Conservation (phyloP, 2,329 filamentous ascomycete genomes). For the Proliferodiscus dingleyae region DNA sequence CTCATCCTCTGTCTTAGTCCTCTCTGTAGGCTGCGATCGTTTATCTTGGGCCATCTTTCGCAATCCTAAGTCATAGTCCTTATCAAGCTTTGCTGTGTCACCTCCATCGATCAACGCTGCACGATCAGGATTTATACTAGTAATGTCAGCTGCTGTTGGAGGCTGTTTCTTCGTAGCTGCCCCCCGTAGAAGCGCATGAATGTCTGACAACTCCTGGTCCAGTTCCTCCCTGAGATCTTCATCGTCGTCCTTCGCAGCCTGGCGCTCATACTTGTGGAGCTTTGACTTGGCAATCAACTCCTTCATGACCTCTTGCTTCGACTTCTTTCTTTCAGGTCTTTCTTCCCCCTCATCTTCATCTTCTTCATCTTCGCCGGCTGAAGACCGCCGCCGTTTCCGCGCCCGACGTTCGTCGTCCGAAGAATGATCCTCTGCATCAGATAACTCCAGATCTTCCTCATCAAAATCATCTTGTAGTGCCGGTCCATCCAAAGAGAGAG, state of each 20-base stretch:
- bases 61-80: slow-evolving; percentile 81
- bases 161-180: slow-evolving; percentile 45
- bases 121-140: slow-evolving; percentile 59
- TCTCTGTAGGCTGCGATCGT: slow-evolving; percentile 77
- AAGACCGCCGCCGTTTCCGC: slow-evolving; percentile 52
- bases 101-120: slow-evolving; percentile 54
- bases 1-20: slow-evolving; percentile 89
- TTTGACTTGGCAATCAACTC: slow-evolving; percentile 98
- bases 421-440: slow-evolving; percentile 52
- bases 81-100: slow-evolving; percentile 67
- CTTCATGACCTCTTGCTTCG: slow-evolving; percentile 95
- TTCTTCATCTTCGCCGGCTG: slow-evolving; percentile 45
- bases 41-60: slow-evolving; percentile 80
- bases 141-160: slow-evolving; percentile 31
- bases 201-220: slow-evolving; percentile 74
- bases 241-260: slow-evolving; percentile 88
- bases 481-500: slow-evolving; percentile 58
- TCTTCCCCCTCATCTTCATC: slow-evolving; percentile 47
- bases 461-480: slow-evolving; percentile 68
- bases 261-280: slow-evolving; percentile 87
- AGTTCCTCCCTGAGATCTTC: slow-evolving; percentile 80
- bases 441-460: slow-evolving; percentile 62
- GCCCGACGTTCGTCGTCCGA: slow-evolving; percentile 50
- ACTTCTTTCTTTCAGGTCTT: slow-evolving; percentile 80
- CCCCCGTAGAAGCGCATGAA: slow-evolving; percentile 65